phyloP scores from a whole-genome alignment of 2,329 filamentous ascomycete genomes.

The Botrytis fabae region DNA sequence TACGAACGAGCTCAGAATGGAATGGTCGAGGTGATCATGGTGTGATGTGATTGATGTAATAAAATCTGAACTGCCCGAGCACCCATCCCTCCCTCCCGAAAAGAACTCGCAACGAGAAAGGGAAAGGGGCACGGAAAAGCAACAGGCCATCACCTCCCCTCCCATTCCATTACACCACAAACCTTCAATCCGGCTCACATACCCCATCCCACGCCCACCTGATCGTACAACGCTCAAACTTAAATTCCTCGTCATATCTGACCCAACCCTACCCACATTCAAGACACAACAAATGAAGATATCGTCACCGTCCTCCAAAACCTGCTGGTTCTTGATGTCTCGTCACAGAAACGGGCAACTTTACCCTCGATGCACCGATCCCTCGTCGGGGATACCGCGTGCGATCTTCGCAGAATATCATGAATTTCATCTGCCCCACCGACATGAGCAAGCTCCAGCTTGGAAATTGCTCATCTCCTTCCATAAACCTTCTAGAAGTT shows the following conservation, averaged over 20 bases:
- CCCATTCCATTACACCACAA: not conserved
- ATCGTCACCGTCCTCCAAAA: not conserved
- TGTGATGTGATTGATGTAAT: constrained; percentile 1
- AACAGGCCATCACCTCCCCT: not conserved
- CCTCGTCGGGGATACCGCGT: not conserved
- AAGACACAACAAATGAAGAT: not conserved
- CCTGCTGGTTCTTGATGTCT: not conserved
- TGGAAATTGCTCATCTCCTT: constrained; percentile 21
- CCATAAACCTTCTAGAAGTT: constrained; percentile 11
- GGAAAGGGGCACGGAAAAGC: not conserved
- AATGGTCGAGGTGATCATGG: not conserved
- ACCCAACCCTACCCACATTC: not conserved
- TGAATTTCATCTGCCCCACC: constrained; percentile 6
- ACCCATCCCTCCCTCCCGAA: not conserved
- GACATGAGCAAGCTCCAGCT: not conserved
- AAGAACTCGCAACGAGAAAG: not conserved
- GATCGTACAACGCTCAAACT: not conserved
- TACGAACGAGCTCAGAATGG: not conserved
- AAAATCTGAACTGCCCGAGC: not conserved
- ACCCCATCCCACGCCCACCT: not conserved
- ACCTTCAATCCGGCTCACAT: not conserved
- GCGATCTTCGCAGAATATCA: constrained; percentile 3
- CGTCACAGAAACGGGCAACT: not conserved
- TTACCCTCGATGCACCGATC: not conserved
- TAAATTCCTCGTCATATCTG: not conserved